Conservation (phyloP, 208 protist species). For the Wallacemonas sp. region DNA sequence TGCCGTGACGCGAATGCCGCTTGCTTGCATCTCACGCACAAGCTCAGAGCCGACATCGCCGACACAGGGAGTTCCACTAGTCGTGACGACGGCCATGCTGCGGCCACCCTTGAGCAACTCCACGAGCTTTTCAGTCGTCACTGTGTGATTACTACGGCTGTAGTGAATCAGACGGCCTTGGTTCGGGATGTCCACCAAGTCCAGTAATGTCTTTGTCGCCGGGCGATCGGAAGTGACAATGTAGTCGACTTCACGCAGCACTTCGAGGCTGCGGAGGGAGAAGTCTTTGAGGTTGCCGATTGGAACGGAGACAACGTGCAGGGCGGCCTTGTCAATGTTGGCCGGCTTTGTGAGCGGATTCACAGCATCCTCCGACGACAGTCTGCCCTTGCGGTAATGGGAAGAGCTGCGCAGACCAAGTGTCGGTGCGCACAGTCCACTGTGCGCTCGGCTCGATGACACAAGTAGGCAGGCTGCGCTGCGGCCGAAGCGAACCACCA, state of each 20-base stretch:
- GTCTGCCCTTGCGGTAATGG: conserved; percentile 54
- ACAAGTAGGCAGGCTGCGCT: background rate
- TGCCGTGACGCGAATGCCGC: conserved; percentile 75
- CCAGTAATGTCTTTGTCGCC: conserved; percentile 80
- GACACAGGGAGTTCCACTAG: conserved; percentile 85
- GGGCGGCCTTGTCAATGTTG: conserved; percentile 63
- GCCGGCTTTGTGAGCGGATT: conserved; percentile 82
- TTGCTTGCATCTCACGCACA: conserved; percentile 78
- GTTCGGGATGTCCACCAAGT: conserved; percentile 75
- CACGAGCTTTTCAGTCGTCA: conserved; percentile 72
- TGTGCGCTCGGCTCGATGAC: background rate
- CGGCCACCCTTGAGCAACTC: conserved; percentile 82
- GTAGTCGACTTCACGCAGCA: conserved; percentile 87
- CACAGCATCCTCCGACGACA: conserved; percentile 60
- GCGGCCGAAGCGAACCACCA: background rate
- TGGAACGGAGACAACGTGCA: conserved; percentile 89
- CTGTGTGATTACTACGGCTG: conserved; percentile 58
- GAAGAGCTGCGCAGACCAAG: conserved; percentile 20
- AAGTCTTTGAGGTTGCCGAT: conserved; percentile 93
- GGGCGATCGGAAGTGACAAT: conserved; percentile 82
- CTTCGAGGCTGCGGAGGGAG: conserved; percentile 76
- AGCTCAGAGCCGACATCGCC: conserved; percentile 82
- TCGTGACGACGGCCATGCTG: conserved; percentile 89
- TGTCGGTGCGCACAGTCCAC: conserved; percentile 1
- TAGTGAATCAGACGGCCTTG: conserved; percentile 89